Evolutionary conservation across 164 flowering plant genomes (phyloP), one percentile per base, ranked within the genome.

Genomic region (Dillenia turbinata): DNA sequence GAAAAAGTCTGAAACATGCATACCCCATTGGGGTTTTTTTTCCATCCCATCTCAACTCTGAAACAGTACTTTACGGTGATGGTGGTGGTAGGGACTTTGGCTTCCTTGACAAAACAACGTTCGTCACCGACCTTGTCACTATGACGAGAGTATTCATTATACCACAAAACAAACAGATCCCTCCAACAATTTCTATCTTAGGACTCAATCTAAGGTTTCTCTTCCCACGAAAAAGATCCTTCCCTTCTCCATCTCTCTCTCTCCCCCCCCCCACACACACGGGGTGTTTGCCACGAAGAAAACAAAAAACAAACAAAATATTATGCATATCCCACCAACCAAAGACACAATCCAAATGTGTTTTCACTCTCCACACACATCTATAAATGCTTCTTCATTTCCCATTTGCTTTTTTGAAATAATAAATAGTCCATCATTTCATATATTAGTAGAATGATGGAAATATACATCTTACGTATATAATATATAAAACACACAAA

Each of bases 181-280:
- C 52, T 54, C 52, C 51, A 57, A 63, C 57, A 47, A 60, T 78
- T 69, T 60, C 84, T 63, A 69, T 54, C 59, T 74, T 72, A 48
- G 81, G 78, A 44, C 61, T 69, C 58, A 17, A 63, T 74, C 33
- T 72, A 57, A 81, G 77, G 73, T 72, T 72, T 67, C 74, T 68
- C 85, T 75, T 63, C 73, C 68, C 85, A 85, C 88, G 84, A 87
- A 83, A 86, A 83, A 73, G 86, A 83, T 85, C 72, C 74, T 73
- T 56, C 64, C 56, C 47, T 49, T 49, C 58, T 45, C 62, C 16
- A 24, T 17, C 24, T 26, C 48, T 66, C 54, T 16, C 12, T 57
- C 43, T 51, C 22, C 12, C 11, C 19, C 46, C 22, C 49, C 22
- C 4, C 40, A 4, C 40, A 33, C 40, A 33, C 40, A 4, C 40